Base-by-base conservation (phyloP, 768 basidiomycete genomes). In the Leucogyrophana mollusca region DNA sequence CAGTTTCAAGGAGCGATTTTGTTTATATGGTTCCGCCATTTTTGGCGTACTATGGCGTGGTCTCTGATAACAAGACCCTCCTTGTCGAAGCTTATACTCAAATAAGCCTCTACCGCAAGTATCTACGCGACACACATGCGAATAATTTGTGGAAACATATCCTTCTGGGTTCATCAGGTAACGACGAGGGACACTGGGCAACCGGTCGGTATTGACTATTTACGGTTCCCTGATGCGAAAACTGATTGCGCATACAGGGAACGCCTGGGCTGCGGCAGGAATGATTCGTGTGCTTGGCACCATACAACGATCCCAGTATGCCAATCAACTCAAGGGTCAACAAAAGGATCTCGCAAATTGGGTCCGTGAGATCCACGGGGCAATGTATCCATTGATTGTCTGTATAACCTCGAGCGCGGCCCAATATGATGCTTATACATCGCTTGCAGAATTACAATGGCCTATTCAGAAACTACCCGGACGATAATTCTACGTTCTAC, bases 21-120 rank as follows among this genome's bases (percentile, higher is more conserved):
- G 75, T 87, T 10, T 91, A 84, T 61, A 91, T 91, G 90, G 85
- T 85, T 0, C 90, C 90, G 1, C 88, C 90, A 0, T 94, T 92
- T 61, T 66, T 94, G 9, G 89, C 91, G 0, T 92, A 90, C 64
- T 91, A 90, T 60, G 93, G 87, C 32, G 78, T 79, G 9, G 51
- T 72, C 24, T 79, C 79, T 0, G 52, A 62, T 18, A 87, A 93
- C 60, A 58, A 71, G 23, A 76, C 78, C 0, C 66, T 90, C 14
- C 52, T 93, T 14, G 58, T 59, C 3, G 80, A 83, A 46, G 82
- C 88, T 3, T 85, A 86, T 66, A 76, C 72, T 11, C 91, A 93
- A 56, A 80, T 86, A 49, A 73, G 68, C 35, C 66, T 92, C 0
- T 94, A 94, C 58, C 74, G 90, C 10, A 67, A 73, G 3, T 77